A percentile compares a stretch with the other conserved stretches of the same genome.
These are phyloP conservation scores for Spergularia marina DNA, from an alignment of 148 eudicot genomes.

Conservation along the genomic window DNA sequence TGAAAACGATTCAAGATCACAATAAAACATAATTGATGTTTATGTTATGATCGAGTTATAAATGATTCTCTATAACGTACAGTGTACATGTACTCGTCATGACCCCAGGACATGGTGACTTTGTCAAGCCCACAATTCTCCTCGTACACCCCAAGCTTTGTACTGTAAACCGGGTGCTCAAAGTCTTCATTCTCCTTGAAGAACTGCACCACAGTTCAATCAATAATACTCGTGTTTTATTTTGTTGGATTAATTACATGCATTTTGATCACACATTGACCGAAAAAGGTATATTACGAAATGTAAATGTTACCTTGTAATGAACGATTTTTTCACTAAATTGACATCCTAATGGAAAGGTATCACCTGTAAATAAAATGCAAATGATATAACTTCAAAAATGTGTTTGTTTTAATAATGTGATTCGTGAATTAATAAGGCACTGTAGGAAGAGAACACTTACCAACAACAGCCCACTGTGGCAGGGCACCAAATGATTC, in stretches of 20 bases:
- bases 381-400: neutral
- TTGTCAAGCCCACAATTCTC: slow-evolving; percentile 57
- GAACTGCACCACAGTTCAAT: slow-evolving; percentile 25
- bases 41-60: too few species aligned
- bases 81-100: slow-evolving; percentile 66
- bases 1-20: too few species aligned
- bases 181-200: slow-evolving; percentile 45
- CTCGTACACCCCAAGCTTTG: slow-evolving; percentile 43
- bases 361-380: slow-evolving; percentile 33
- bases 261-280: too few species aligned
- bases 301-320: slow-evolving; percentile 51
- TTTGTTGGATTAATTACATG: too few species aligned
- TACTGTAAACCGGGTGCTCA: slow-evolving; percentile 43
- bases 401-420: too few species aligned
- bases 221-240: too few species aligned
- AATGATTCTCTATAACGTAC: neutral
- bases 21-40: too few species aligned
- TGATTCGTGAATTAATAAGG: too few species aligned
- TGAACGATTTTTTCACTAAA: slow-evolving; percentile 71
- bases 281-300: too few species aligned
- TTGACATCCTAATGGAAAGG: slow-evolving; percentile 84
- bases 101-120: slow-evolving; percentile 52
- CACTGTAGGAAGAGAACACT: neutral
- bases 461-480: slow-evolving; percentile 93
- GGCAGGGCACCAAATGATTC: slow-evolving; percentile 79